Evolutionary conservation across 352 stramenopile species (phyloP), one percentile per base, ranked within the genome.

Genomic region (Phytophthora capsici): DNA sequence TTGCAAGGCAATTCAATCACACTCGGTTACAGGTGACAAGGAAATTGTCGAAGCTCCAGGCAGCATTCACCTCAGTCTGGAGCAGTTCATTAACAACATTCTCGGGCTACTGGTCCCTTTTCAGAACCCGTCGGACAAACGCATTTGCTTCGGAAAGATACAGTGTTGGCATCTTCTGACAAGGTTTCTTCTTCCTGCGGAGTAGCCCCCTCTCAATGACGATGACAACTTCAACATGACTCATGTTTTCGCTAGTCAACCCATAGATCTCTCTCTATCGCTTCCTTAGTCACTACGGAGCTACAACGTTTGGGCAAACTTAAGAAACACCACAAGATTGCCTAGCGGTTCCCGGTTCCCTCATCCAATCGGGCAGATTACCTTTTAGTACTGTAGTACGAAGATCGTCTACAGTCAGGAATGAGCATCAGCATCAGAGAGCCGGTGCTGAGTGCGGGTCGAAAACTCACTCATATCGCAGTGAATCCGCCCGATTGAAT

Each of bases 281-380:
- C 28, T 34, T 9, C 28, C 14, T 34, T 34, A 34, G 28, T 14
- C 28, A 34, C 1, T 13, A 34, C 28, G 28, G 28, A 13, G 10
- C 14, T 34, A 9, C 13, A 34, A 9, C 36, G 36, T 41, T 41
- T 41, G 36, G 20, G 36, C 36, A 41, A 41, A 41, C 36, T n/a
- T 3, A 47, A 25, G 17, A 22, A 47, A 6, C 34, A 23, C 55
- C 55, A 57, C 56, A 44, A 19, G 36, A 66, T 30, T 41, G 8
- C 30, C 19, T 49, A 37, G n/a, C 32, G 25, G 32, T 66, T 54
- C 32, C 41, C 22, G 9, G 26, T 40, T 36, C 32, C 16, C 59
- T 62, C 51, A 62, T 67, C 38, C 41, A 49, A 69, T 64, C 53
- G 49, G 3, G n/a, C 5, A 9, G 52, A 64, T 63, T 69, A 57